A percentile compares a stretch with the other conserved stretches of the same genome.
phyloP scores from a whole-genome alignment of 306 rosid species.

The Delonix regia region DNA sequence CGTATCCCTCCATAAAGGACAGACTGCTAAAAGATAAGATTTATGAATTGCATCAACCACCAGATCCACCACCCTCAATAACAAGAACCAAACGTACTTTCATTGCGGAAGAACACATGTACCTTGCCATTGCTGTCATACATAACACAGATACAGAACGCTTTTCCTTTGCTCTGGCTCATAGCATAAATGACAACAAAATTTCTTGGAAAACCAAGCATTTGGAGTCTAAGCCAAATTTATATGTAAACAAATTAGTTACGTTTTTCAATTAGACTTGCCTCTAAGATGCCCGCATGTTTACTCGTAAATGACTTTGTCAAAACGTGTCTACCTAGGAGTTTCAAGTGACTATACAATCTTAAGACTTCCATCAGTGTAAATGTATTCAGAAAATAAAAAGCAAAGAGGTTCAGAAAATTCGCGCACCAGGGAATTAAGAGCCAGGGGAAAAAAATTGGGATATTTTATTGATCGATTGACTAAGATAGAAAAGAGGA shows the following conservation, averaged over 20 bases:
- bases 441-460: slow-evolving; percentile 7
- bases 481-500: slow-evolving; percentile 33
- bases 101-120: slow-evolving; percentile 41
- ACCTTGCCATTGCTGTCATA: slow-evolving; percentile 43
- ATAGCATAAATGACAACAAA: neutral
- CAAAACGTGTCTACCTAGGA: neutral
- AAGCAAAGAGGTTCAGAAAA: neutral
- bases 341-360: slow-evolving; percentile 25
- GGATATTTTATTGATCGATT: slow-evolving; percentile 70
- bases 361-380: slow-evolving; percentile 28
- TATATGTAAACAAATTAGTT: neutral
- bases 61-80: slow-evolving; percentile 32
- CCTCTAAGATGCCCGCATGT: neutral
- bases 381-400: neutral
- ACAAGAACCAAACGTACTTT: slow-evolving; percentile 44
- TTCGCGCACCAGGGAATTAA: neutral
- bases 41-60: slow-evolving; percentile 58
- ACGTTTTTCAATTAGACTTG: neutral
- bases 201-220: neutral
- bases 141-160: slow-evolving; percentile 19
- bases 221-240: neutral
- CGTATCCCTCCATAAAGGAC: slow-evolving; percentile 16
- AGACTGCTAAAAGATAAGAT: slow-evolving; percentile 32
- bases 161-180: neutral
- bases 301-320: neutral